These are phyloP conservation scores for Paraurostyla sp. DNA, from an alignment of 73 alveolate genomes.

Conservation along the genomic window DNA sequence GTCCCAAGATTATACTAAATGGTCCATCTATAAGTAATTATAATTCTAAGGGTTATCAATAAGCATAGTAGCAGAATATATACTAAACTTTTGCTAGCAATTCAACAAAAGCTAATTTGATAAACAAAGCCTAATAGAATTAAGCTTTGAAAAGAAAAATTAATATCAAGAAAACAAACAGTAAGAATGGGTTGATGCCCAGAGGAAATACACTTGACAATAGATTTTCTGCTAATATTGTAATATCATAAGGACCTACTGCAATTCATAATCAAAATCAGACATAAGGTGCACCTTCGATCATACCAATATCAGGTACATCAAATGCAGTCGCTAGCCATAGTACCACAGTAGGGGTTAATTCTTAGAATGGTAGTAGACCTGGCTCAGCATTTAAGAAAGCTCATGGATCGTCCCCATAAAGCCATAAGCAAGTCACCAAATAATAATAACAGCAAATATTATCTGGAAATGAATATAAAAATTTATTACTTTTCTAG, in stretches of 20 bases:
- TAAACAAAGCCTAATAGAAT: background rate
- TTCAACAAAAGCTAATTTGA: background rate
- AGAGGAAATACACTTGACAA: conserved; percentile 46
- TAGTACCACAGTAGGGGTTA: conserved; percentile 22
- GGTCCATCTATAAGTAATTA: conserved; percentile 4
- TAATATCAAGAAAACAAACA: background rate
- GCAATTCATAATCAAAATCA: no score
- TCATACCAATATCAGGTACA: no score
- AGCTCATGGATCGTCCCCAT: background rate
- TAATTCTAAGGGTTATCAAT: background rate
- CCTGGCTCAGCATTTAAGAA: conserved; percentile 41
- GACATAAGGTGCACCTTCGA: no score
- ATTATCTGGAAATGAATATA: no score
- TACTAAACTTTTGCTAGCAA: conserved; percentile 3
- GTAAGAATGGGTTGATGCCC: background rate
- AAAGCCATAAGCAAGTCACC: background rate
- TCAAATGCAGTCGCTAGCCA: background rate
- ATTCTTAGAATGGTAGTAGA: conserved; percentile 5
- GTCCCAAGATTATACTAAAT: conserved; percentile 3
- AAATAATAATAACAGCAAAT: no score
- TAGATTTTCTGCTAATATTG: background rate
- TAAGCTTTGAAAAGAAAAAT: background rate
- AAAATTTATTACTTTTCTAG: background rate
- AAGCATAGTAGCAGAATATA: background rate
- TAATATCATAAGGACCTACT: no score